A percentile compares a stretch with the other conserved stretches of the same genome.
These are phyloP conservation scores for Hygrophila difformis DNA, from an alignment of 257 asterid species.

Conservation along the genomic window DNA sequence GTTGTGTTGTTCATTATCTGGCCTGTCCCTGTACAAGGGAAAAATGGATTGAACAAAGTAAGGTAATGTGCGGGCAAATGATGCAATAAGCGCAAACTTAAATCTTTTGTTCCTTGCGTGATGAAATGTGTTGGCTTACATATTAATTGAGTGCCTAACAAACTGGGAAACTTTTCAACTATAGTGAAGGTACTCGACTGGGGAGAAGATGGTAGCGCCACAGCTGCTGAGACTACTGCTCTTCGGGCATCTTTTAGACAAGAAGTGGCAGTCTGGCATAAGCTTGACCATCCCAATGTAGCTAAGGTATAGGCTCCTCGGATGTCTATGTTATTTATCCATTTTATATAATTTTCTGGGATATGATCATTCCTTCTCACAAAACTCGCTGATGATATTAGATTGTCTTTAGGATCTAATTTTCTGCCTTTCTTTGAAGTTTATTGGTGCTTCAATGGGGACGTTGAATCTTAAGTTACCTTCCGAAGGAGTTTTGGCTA, in stretches of 20 bases:
- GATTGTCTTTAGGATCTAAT: neutral
- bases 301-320: slow-evolving; percentile 34
- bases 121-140: neutral
- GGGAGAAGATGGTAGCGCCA: slow-evolving; percentile 63
- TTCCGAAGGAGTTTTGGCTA: slow-evolving; percentile 22
- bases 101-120: neutral
- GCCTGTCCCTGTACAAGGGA: neutral
- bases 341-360: neutral
- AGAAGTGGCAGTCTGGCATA: slow-evolving; percentile 73
- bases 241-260: slow-evolving; percentile 45
- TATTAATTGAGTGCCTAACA: slow-evolving; percentile 5
- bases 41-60: neutral
- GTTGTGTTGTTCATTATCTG: neutral
- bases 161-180: slow-evolving; percentile 7
- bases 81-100: neutral
- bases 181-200: slow-evolving; percentile 68
- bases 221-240: slow-evolving; percentile 44
- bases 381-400: neutral
- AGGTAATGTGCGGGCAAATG: neutral
- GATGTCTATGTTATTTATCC: neutral
- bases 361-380: neutral
- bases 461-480: slow-evolving; percentile 46
- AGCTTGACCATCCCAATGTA: slow-evolving; percentile 63
- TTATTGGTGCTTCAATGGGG: slow-evolving; percentile 59
- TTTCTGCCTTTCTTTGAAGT: slow-evolving; percentile 21